Conservation (phyloP, 176 grass and related monocot genomes). For the Musa troglodytarum region DNA sequence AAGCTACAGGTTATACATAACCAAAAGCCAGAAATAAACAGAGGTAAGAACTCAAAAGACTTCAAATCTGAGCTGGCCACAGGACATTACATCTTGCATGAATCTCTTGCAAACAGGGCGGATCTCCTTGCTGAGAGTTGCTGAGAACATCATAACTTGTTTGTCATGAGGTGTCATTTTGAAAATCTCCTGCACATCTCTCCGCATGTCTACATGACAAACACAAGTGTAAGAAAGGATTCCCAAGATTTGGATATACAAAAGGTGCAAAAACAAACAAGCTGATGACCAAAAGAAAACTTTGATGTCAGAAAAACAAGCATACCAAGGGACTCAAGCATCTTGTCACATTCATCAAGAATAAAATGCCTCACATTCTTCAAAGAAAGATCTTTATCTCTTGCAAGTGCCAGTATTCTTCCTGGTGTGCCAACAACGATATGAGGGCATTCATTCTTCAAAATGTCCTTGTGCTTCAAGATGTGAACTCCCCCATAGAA, state of each 20-base stretch:
- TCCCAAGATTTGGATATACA: background rate
- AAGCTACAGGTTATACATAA: background rate
- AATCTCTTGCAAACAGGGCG: conserved; percentile 97
- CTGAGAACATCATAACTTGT: conserved; percentile 99
- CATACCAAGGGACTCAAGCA: conserved; percentile 95
- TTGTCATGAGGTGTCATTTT: conserved; percentile 99
- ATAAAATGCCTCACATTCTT: conserved; percentile 90
- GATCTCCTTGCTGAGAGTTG: conserved; percentile 97
- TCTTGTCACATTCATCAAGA: conserved; percentile 87
- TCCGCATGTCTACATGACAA: conserved; percentile 72
- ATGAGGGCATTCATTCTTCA: conserved; percentile 98
- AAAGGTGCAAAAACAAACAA: background rate
- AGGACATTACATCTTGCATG: conserved; percentile 99
- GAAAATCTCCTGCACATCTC: conserved; percentile 98
- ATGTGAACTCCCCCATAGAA: conserved; percentile 98
- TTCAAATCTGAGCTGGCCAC: conserved; percentile 34
- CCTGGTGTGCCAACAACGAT: conserved; percentile 86
- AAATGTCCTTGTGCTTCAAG: conserved; percentile 75
- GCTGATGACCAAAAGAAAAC: background rate
- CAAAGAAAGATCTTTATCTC: conserved; percentile 87
- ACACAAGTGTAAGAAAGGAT: conserved; percentile 13
- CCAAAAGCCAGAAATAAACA: background rate
- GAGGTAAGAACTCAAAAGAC: conserved; percentile 13
- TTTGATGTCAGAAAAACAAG: background rate
- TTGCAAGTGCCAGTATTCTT: conserved; percentile 53